phyloP scores from a whole-genome alignment of 345 rosid genomes.

The Abelmoschus esculentus region DNA sequence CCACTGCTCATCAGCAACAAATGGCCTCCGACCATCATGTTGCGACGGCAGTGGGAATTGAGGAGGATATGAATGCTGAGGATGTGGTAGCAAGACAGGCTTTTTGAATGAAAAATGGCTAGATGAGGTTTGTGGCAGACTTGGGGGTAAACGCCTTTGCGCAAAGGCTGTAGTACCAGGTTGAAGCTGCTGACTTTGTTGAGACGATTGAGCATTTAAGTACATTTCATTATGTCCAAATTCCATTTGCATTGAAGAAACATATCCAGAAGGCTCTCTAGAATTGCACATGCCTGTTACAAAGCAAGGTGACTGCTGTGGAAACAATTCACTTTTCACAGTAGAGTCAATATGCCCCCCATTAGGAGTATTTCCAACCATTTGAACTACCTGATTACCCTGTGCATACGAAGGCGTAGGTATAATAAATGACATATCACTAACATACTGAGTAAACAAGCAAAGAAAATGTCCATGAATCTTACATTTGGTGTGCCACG shows the following conservation, averaged over 20 bases:
- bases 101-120: constrained; percentile 54
- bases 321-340: constrained; percentile 46
- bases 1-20: constrained; percentile 62
- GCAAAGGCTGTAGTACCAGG: constrained; percentile 40
- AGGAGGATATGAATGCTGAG: constrained; percentile 45
- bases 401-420: constrained; percentile 20
- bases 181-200: constrained; percentile 59
- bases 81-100: constrained; percentile 52
- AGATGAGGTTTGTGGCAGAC: constrained; percentile 45
- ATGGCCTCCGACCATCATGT: constrained; percentile 55
- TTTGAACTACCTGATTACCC: constrained; percentile 62
- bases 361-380: constrained; percentile 43
- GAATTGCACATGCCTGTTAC: constrained; percentile 44
- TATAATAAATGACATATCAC: constrained; percentile 3
- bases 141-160: constrained; percentile 47
- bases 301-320: constrained; percentile 56
- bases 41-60: constrained; percentile 54
- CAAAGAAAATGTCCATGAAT: constrained; percentile 7
- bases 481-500: constrained; percentile 44
- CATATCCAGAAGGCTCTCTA: constrained; percentile 61
- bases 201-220: constrained; percentile 52
- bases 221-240: constrained; percentile 50
- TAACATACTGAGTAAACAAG: background rate
- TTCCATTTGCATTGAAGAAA: constrained; percentile 59
- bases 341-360: constrained; percentile 39